A percentile compares a stretch with the other conserved stretches of the same genome.
These are phyloP conservation scores for Chalciporus piperatoides DNA, from an alignment of 1,284 basidiomycete genomes.

Conservation along the genomic window DNA sequence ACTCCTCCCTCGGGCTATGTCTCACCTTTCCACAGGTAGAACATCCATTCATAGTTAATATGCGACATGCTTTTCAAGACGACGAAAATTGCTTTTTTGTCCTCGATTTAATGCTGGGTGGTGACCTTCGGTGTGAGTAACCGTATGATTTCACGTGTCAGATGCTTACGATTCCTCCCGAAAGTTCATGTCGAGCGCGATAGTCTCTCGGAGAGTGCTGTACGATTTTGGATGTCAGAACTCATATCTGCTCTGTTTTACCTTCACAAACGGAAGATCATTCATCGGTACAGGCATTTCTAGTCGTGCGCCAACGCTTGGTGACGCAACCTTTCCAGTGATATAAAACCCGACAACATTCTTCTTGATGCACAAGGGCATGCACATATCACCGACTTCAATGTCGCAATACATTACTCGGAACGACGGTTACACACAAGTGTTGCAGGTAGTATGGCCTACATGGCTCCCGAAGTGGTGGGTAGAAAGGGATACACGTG, in stretches of 20 bases:
- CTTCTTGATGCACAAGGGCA: conserved; percentile 90
- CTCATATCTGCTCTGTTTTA: conserved; percentile 84
- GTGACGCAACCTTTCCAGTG: conserved; percentile 51
- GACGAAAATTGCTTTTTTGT: conserved; percentile 99
- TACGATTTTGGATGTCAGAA: conserved; percentile 90
- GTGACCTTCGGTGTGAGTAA: conserved; percentile 84
- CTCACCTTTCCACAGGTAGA: conserved; percentile 64
- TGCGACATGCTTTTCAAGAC: conserved; percentile 97
- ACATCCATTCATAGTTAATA: conserved; percentile 90
- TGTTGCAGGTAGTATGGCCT: conserved; percentile 96
- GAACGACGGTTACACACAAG: conserved; percentile 82
- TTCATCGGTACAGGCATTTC: conserved; percentile 73
- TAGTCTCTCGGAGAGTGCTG: conserved; percentile 73
- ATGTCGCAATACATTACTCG: conserved; percentile 96
- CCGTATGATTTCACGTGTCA: conserved; percentile 1
- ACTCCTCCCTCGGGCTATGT: conserved; percentile 21
- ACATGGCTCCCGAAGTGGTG: conserved; percentile 97
- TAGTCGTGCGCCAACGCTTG: conserved; percentile 10
- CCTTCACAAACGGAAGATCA: conserved; percentile 87
- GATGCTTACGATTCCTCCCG: background rate
- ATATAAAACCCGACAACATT: conserved; percentile 97
- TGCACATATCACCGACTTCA: conserved; percentile 97
- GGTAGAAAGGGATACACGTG: conserved; percentile 77
- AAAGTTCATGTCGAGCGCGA: conserved; percentile 88
- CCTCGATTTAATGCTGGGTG: conserved; percentile 93